phyloP scores from a whole-genome alignment of 805 yeast species.

The Myxozyma neglecta region DNA sequence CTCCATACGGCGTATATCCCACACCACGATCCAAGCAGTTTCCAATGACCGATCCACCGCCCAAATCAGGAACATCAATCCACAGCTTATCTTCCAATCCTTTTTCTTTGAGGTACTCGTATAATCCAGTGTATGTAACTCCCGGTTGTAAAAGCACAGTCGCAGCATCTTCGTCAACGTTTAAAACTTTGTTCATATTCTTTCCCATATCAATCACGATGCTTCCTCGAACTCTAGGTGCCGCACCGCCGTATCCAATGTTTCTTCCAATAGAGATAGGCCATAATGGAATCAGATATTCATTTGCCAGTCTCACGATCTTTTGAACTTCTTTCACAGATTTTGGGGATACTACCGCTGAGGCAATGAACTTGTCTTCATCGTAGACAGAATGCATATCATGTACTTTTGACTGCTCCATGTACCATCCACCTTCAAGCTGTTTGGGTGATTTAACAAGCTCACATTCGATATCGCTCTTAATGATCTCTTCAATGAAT shows the following conservation, averaged over 20 bases:
- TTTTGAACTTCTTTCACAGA: constrained; percentile 6
- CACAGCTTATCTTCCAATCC: constrained; percentile 7
- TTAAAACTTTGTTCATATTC: constrained; percentile 5
- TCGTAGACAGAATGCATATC: constrained; percentile 13
- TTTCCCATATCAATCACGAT: constrained; percentile 8
- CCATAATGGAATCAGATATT: constrained; percentile 6
- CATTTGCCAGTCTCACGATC: constrained; percentile 3
- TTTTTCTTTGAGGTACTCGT: background rate
- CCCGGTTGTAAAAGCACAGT: constrained; percentile 7
- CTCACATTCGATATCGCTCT: background rate
- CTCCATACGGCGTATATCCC: constrained; percentile 12
- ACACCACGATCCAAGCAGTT: constrained; percentile 10
- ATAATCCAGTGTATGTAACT: background rate
- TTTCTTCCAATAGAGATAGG: constrained; percentile 12
- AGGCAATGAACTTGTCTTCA: constrained; percentile 3
- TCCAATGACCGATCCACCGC: constrained; percentile 8
- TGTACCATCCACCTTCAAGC: constrained; percentile 7
- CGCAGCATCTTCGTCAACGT: background rate
- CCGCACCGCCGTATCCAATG: constrained; percentile 14
- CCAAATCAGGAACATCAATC: constrained; percentile 14
- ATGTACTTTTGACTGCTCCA: constrained; percentile 8
- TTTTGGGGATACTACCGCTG: constrained; percentile 8
- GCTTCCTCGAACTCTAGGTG: constrained; percentile 13
- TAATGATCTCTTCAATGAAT: background rate
- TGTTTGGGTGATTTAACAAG: background rate